Conservation (phyloP, 1,284 basidiomycete species). For the Anthracocystis setariae region DNA sequence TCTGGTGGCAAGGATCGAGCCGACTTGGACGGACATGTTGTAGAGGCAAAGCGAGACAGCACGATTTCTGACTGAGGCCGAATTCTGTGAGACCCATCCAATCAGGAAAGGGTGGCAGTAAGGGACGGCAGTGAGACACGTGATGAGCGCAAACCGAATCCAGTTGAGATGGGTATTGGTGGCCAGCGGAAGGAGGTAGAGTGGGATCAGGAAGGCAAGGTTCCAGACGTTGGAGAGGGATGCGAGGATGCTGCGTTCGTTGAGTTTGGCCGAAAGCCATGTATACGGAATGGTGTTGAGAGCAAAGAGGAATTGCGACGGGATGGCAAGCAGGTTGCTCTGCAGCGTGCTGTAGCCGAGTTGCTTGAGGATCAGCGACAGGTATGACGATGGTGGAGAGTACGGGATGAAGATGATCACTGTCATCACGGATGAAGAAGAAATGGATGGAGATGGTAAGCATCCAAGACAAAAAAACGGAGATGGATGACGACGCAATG, state of each 20-base stretch:
- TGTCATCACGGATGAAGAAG: slow-evolving; percentile 17
- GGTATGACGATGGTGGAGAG: slow-evolving; percentile 26
- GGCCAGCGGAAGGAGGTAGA: slow-evolving; percentile 27
- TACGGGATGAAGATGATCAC: slow-evolving; percentile 38
- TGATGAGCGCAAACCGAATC: slow-evolving; percentile 44
- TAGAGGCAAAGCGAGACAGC: slow-evolving; percentile 48
- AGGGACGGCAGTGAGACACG: slow-evolving; percentile 35
- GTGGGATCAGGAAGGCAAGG: slow-evolving; percentile 29
- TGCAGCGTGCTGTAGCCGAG: slow-evolving; percentile 49
- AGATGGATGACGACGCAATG: background rate
- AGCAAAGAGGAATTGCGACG: slow-evolving; percentile 42
- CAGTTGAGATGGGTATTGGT: slow-evolving; percentile 20
- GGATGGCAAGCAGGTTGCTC: slow-evolving; percentile 56
- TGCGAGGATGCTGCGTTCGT: slow-evolving; percentile 26
- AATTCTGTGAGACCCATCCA: slow-evolving; percentile 35
- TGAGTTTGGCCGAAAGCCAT: slow-evolving; percentile 23
- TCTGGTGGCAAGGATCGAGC: slow-evolving; percentile 39
- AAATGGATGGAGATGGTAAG: slow-evolving; percentile 8
- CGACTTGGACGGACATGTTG: slow-evolving; percentile 57
- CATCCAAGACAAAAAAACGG: no score
- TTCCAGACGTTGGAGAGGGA: slow-evolving; percentile 38
- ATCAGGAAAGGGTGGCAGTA: slow-evolving; percentile 48
- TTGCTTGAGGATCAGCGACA: slow-evolving; percentile 45
- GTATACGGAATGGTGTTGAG: slow-evolving; percentile 42
- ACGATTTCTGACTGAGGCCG: slow-evolving; percentile 45